These are phyloP conservation scores for Pseudohalonectria lignicola DNA, from an alignment of 2,329 filamentous ascomycete species.

Conservation along the genomic window DNA sequence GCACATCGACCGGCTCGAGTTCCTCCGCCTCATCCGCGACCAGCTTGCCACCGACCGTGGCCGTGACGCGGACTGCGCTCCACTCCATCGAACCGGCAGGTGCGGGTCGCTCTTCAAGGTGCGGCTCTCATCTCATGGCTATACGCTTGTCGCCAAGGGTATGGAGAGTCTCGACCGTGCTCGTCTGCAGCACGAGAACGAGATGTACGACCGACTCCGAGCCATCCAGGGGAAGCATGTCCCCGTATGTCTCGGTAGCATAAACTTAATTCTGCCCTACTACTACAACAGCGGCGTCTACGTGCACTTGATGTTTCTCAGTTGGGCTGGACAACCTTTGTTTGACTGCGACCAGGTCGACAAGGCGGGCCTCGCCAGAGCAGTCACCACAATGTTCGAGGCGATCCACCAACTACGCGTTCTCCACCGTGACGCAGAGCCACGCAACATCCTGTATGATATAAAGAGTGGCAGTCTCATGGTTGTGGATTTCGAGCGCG, in stretches of 20 bases:
- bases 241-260: constrained; percentile 6
- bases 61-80: constrained; percentile 15
- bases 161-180: constrained; percentile 13
- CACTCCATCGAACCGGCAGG: constrained; percentile 17
- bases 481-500: constrained; percentile 20
- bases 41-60: constrained; percentile 20
- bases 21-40: constrained; percentile 13
- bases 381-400: not conserved
- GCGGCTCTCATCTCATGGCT: constrained; percentile 19
- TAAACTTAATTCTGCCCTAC: constrained; percentile 4
- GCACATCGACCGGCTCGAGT: constrained; percentile 14
- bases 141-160: constrained; percentile 27
- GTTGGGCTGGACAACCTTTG: constrained; percentile 17
- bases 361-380: not conserved
- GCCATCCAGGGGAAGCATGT: constrained; percentile 5
- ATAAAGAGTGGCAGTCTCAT: constrained; percentile 12
- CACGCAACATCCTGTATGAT: constrained; percentile 20
- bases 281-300: constrained; percentile 7
- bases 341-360: constrained; percentile 7
- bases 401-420: constrained; percentile 5
- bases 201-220: constrained; percentile 4
- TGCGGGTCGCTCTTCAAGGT: constrained; percentile 25
- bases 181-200: constrained; percentile 9
- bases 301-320: constrained; percentile 7
- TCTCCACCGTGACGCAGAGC: constrained; percentile 11